Base-by-base conservation (phyloP, 352 stramenopile species). In the Phytophthora crassamura region DNA sequence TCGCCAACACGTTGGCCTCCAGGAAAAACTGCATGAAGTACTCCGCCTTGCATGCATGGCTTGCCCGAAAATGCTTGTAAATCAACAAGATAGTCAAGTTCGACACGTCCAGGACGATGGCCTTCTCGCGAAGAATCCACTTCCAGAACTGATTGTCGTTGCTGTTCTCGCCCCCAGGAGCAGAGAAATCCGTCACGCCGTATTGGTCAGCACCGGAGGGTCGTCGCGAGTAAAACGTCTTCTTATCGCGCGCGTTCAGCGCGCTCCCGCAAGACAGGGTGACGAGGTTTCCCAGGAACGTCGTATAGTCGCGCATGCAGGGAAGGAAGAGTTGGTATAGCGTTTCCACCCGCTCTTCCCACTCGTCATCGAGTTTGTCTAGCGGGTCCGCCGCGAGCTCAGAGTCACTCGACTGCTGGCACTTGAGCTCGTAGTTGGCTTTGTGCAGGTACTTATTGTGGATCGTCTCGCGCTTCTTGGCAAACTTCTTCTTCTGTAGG, bases 11-110 rank as follows among this genome's bases (percentile, higher is more conserved):
- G 50, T 90, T 90, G 39, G 80, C 83, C 25, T 94, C 86, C 20
- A 93, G 69, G 55, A 91, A 91, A 64, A 91, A 90, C 65, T 92
- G 82, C 62, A 89, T 85, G 25, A 91, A 78, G 51, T 92, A 92
- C 48, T 94, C 86, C 39, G 72, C 82, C 59, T 94, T 94, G 63
- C 78, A 91, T 18, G 76, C 61, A 48, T 94, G 81, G 53, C 79
- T 90, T 35, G 74, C 75, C 32, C 86, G 84, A 11, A 91, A 89
- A 46, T 94, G 84, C 62, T 94, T 94, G 67, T 85, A 88, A 36
- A 94, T 59, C 9, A 90, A 52, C 40, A 94, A 54, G 22, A 91
- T 85, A 14, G 84, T 69, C 50, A 89, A 60, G 30, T 75, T 85
- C 28, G 80, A 82, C 16, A 91, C 78, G 59, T 94, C 86, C 14